Evolutionary conservation across 2,329 filamentous ascomycete genomes (phyloP).

Genomic region (Alternaria infectoria): DNA sequence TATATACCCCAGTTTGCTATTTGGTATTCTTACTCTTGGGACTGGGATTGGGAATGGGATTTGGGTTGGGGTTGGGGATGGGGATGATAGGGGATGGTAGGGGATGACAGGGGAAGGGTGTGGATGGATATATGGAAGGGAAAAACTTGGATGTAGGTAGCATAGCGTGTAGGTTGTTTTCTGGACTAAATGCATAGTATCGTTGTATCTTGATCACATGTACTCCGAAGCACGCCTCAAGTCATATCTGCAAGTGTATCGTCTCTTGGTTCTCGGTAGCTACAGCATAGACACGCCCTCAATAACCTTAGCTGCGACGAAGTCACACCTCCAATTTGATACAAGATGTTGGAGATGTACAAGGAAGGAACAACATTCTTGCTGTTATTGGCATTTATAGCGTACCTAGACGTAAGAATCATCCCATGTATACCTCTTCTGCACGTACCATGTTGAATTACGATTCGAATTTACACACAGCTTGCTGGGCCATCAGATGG

Average conservation of each 20-base stretch:
- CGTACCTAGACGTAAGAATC: too few relatives aligned
- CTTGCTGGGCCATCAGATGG: not conserved
- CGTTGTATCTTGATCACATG: not conserved
- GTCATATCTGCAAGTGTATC: not conserved
- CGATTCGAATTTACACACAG: not conserved
- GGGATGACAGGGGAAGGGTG: not conserved
- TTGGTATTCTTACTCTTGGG: constrained; percentile 7
- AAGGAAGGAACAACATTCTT: too few relatives aligned
- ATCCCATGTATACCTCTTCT: not conserved
- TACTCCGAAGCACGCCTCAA: not conserved
- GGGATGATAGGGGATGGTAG: not conserved
- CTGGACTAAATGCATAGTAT: not conserved
- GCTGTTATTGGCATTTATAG: too few relatives aligned
- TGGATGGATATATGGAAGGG: not conserved
- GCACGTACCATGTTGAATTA: too few relatives aligned
- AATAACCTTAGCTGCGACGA: too few relatives aligned
- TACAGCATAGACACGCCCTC: too few relatives aligned
- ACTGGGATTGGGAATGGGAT: not conserved
- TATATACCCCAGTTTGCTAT: constrained; percentile 34
- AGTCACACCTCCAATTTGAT: too few relatives aligned
- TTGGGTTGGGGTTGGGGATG: too few relatives aligned
- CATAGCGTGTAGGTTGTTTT: not conserved
- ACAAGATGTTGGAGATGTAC: too few relatives aligned
- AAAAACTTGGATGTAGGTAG: not conserved
- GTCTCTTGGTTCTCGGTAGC: rapidly evolving